A percentile compares a stretch with the other conserved stretches of the same genome.
Conservation (phyloP, 306 rosid genomes). For the Psophocarpus tetragonolobus region DNA sequence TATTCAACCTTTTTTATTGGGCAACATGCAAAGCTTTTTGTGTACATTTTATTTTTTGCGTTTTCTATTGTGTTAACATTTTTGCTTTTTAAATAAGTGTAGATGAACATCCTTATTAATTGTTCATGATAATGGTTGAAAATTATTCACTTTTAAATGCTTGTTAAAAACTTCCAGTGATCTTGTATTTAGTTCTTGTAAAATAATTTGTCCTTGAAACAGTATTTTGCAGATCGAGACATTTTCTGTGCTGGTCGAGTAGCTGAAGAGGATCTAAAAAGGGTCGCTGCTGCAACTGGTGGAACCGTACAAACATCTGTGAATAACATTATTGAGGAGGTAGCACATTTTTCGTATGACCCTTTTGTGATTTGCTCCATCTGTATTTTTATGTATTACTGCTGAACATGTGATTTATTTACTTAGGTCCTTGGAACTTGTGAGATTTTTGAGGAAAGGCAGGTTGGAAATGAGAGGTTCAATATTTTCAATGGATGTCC, state of each 20-base stretch:
- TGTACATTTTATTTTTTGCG: background rate
- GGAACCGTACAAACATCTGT: constrained; percentile 98
- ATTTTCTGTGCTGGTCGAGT: constrained; percentile 99
- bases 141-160: background rate
- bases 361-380: background rate
- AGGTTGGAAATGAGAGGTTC: constrained; percentile 98
- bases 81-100: background rate
- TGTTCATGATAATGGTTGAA: background rate
- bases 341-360: constrained; percentile 26
- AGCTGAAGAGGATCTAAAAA: constrained; percentile 87
- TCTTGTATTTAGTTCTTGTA: background rate
- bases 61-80: background rate
- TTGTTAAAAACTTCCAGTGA: background rate
- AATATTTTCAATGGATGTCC: constrained; percentile 97
- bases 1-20: constrained; percentile 1
- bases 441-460: constrained; percentile 89
- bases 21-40: background rate
- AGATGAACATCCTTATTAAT: background rate
- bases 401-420: constrained; percentile 34
- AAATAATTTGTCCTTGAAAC: constrained; percentile 42
- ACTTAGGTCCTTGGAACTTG: constrained; percentile 94
- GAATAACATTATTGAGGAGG: constrained; percentile 92
- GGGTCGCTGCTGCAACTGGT: constrained; percentile 96
- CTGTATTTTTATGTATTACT: background rate
- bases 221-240: constrained; percentile 99